Percentiles rank a stretch among this genome's conserved stretches.
phyloP scores from a whole-genome alignment of 495 filamentous ascomycete species.

The Xylaria bambusicola region DNA sequence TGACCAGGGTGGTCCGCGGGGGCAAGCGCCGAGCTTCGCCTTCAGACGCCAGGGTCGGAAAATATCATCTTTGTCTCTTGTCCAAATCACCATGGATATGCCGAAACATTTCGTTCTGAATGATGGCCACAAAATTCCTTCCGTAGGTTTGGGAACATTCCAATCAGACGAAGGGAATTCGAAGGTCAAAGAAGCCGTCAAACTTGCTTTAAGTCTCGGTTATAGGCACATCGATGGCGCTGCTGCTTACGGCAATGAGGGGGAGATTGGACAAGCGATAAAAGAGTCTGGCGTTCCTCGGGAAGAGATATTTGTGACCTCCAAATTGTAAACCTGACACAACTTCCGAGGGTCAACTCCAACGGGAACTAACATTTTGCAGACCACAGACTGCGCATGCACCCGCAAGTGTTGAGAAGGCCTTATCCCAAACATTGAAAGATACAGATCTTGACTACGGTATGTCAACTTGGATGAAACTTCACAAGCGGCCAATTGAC shows the following conservation, averaged over 20 bases:
- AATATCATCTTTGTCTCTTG: conserved; percentile 15
- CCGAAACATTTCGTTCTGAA: conserved; percentile 24
- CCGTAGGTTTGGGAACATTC: conserved; percentile 36
- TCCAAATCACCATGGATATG: conserved; percentile 13
- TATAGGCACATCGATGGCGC: conserved; percentile 47
- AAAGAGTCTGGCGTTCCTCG: conserved; percentile 37
- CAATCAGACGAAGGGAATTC: conserved; percentile 29
- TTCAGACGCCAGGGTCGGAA: conserved; percentile 1
- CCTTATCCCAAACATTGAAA: conserved; percentile 26
- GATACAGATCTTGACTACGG: conserved; percentile 34
- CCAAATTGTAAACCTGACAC: conserved; percentile 33
- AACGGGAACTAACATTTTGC: conserved; percentile 9
- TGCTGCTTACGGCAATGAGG: conserved; percentile 43
- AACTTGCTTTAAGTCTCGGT: conserved; percentile 34
- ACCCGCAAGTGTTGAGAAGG: conserved; percentile 33
- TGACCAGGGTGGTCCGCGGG: background rate
- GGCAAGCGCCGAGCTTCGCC: background rate
- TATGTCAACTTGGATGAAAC: conserved; percentile 7
- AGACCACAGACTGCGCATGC: conserved; percentile 36
- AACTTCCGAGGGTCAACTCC: background rate
- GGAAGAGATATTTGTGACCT: conserved; percentile 41
- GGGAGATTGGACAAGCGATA: conserved; percentile 43
- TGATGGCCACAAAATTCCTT: conserved; percentile 30
- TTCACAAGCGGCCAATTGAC: conserved; percentile 6
- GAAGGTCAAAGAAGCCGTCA: conserved; percentile 37